Evolutionary conservation across 768 basidiomycete genomes (phyloP).

Genomic region (Phylloporus sp.): DNA sequence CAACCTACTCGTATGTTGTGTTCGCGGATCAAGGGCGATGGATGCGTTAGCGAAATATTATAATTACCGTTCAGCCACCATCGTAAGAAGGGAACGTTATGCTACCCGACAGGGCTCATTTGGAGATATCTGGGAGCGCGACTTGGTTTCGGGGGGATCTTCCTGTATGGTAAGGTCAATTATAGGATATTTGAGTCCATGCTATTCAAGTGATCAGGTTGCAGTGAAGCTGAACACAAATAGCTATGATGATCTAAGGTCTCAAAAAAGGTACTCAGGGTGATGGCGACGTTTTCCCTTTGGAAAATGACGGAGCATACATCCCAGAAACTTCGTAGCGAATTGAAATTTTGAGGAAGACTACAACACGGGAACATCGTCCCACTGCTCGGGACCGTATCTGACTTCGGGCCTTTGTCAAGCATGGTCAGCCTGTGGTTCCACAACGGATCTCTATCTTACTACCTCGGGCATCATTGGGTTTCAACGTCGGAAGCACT

Average conservation of each 20-base stretch:
- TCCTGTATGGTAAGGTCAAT: too few relatives aligned
- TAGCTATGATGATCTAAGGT: not conserved
- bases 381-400: conserved; percentile 27
- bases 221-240: conserved; percentile 1
- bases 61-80: too few relatives aligned
- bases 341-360: conserved; percentile 19
- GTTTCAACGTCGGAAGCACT: not conserved
- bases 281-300: too few relatives aligned
- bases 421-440: conserved; percentile 36
- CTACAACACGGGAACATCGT: conserved; percentile 26
- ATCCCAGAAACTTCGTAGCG: conserved; percentile 27
- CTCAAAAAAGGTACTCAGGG: conserved; percentile 21
- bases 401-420: conserved; percentile 27
- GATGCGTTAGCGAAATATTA: conserved; percentile 30
- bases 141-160: too few relatives aligned
- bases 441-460: conserved; percentile 21
- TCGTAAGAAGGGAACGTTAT: too few relatives aligned
- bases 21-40: conserved; percentile 34
- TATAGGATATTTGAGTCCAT: too few relatives aligned
- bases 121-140: too few relatives aligned
- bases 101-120: too few relatives aligned
- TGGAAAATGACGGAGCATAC: not conserved
- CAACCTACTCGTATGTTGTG: conserved; percentile 38
- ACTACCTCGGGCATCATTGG: conserved; percentile 14
- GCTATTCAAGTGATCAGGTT: too few relatives aligned